These are phyloP conservation scores for Funneliformis caledonium DNA, from an alignment of 371 early-diverging fungal genomes.

Conservation along the genomic window DNA sequence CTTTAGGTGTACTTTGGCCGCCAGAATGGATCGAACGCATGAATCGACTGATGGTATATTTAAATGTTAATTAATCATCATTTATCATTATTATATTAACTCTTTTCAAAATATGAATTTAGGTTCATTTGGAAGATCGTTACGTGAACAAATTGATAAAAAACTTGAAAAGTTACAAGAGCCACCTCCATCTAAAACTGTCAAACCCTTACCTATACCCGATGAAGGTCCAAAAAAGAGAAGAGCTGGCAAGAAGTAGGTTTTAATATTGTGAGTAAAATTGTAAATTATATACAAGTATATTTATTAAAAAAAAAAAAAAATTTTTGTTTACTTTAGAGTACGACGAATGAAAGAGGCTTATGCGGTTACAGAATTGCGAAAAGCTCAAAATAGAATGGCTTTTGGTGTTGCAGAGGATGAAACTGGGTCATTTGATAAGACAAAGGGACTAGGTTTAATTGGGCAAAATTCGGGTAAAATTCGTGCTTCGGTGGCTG, in stretches of 20 bases:
- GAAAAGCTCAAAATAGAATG: constrained; percentile 89
- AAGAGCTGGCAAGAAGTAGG: constrained; percentile 83
- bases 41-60: constrained; percentile 66
- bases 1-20: constrained; percentile 69
- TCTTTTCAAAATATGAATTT: too few relatives aligned
- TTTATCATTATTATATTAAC: too few relatives aligned
- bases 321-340: constrained; percentile 47
- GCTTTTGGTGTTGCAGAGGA: constrained; percentile 92
- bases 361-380: constrained; percentile 85
- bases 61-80: constrained; percentile 4
- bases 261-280: neutral
- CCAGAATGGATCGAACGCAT: constrained; percentile 85
- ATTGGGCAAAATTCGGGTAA: constrained; percentile 76
- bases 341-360: constrained; percentile 85
- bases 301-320: neutral
- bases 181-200: constrained; percentile 83
- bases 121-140: constrained; percentile 66
- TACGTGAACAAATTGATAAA: constrained; percentile 82
- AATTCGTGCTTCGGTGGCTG: constrained; percentile 67
- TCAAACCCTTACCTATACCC: constrained; percentile 92
- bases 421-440: constrained; percentile 82
- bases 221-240: constrained; percentile 89
- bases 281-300: neutral
- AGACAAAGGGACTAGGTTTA: constrained; percentile 89
- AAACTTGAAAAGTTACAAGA: constrained; percentile 87